Evolutionary conservation across 2,329 filamentous ascomycete genomes (phyloP).

Genomic region (Dryadomyces sulphureus): DNA sequence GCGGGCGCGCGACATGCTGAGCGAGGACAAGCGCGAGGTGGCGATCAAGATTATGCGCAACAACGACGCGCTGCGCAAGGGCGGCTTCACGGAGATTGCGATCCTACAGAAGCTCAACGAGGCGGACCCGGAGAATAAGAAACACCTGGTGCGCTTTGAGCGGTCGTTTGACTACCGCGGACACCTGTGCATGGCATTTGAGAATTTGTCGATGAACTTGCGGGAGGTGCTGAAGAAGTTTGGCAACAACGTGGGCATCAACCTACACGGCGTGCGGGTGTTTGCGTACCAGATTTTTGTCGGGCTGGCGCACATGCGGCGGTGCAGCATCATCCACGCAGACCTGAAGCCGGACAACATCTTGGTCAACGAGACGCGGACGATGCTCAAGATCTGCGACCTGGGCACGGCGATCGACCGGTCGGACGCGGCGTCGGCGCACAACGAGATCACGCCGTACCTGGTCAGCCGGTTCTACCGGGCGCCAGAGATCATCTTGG

Average conservation of each 20-base stretch:
- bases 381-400: conserved; percentile 86
- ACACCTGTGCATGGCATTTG: conserved; percentile 93
- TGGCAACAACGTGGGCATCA: conserved; percentile 85
- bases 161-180: conserved; percentile 86
- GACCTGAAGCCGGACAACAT: conserved; percentile 98
- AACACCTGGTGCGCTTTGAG: conserved; percentile 80
- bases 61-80: conserved; percentile 84
- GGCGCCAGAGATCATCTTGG: conserved; percentile 90
- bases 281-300: conserved; percentile 94
- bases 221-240: conserved; percentile 93
- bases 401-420: conserved; percentile 89
- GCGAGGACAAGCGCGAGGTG: conserved; percentile 53
- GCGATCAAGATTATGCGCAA: conserved; percentile 97
- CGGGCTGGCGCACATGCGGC: conserved; percentile 72
- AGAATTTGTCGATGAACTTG: conserved; percentile 85
- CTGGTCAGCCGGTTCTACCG: conserved; percentile 95
- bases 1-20: conserved; percentile 64
- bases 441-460: conserved; percentile 82
- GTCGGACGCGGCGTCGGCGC: conserved; percentile 55
- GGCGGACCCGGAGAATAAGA: conserved; percentile 75
- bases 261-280: conserved; percentile 68
- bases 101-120: conserved; percentile 79
- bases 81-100: conserved; percentile 85
- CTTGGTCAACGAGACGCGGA: conserved; percentile 72
- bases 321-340: conserved; percentile 86